A percentile compares a stretch with the other conserved stretches of the same genome.
Conservation (phyloP, 2,329 filamentous ascomycete genomes). For the Byssochlamys sp. region DNA sequence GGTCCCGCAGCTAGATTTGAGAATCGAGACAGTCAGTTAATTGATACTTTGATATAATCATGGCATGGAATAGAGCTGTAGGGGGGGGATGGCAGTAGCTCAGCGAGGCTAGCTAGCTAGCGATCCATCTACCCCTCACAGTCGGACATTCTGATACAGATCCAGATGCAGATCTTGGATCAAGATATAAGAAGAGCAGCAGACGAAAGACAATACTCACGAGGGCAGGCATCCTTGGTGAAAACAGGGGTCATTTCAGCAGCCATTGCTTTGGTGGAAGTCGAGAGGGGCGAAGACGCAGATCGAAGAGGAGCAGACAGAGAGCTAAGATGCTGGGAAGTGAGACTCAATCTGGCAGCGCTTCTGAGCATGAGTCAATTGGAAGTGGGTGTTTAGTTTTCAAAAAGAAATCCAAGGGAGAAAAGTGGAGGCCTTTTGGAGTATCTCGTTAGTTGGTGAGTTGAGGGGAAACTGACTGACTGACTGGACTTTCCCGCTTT, state of each 20-base stretch:
- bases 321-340: neutral
- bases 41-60: neutral
- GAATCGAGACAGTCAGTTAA: neutral
- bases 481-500: neutral
- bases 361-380: neutral
- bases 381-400: neutral
- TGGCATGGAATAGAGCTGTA: neutral
- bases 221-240: constrained; percentile 37
- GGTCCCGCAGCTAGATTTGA: constrained; percentile 28
- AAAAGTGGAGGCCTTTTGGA: neutral
- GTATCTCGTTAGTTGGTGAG: neutral
- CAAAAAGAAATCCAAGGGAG: neutral
- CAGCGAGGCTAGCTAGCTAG: constrained; percentile 1
- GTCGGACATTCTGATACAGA: neutral
- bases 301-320: neutral
- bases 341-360: neutral
- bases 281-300: neutral
- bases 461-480: neutral
- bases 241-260: constrained; percentile 30
- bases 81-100: neutral
- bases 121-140: neutral
- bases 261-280: neutral
- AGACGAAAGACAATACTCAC: constrained; percentile 21
- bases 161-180: neutral
- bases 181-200: neutral